A percentile compares a stretch with the other conserved stretches of the same genome.
phyloP scores from a whole-genome alignment of 2,329 filamentous ascomycete genomes.

The Davidsoniella neocaledoniae region DNA sequence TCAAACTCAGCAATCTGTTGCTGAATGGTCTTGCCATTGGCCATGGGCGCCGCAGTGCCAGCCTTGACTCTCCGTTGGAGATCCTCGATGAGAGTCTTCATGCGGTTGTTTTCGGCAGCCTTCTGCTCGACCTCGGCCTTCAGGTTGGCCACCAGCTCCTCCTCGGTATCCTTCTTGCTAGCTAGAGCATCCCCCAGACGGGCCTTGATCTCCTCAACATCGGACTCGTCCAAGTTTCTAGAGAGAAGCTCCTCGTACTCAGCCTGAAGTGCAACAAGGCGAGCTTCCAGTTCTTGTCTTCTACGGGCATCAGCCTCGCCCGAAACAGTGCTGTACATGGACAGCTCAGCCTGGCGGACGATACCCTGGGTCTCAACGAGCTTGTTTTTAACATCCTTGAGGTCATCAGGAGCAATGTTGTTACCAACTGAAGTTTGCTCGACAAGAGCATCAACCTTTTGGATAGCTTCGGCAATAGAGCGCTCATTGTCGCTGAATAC shows the following conservation, averaged over 20 bases:
- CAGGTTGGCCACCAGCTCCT: conserved; percentile 58
- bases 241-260: conserved; percentile 75
- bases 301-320: conserved; percentile 49
- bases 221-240: conserved; percentile 58
- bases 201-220: conserved; percentile 71
- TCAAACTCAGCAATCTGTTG: conserved; percentile 98
- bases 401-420: conserved; percentile 62
- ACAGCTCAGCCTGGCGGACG: conserved; percentile 80
- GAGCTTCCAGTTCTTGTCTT: conserved; percentile 59
- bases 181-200: conserved; percentile 62
- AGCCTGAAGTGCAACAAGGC: conserved; percentile 55
- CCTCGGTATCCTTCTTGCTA: conserved; percentile 56
- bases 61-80: conserved; percentile 59
- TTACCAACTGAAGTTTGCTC: conserved; percentile 64
- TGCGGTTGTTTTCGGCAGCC: conserved; percentile 63
- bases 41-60: conserved; percentile 39
- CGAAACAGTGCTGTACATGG: conserved; percentile 53
- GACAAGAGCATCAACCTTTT: conserved; percentile 63
- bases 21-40: conserved; percentile 79
- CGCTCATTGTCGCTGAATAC: conserved; percentile 89
- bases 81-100: conserved; percentile 67
- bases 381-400: conserved; percentile 59
- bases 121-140: conserved; percentile 61
- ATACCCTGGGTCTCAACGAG: conserved; percentile 83
- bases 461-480: conserved; percentile 66